These are phyloP conservation scores for Microdochium nivale DNA, from an alignment of 2,329 filamentous ascomycete species.

Conservation along the genomic window DNA sequence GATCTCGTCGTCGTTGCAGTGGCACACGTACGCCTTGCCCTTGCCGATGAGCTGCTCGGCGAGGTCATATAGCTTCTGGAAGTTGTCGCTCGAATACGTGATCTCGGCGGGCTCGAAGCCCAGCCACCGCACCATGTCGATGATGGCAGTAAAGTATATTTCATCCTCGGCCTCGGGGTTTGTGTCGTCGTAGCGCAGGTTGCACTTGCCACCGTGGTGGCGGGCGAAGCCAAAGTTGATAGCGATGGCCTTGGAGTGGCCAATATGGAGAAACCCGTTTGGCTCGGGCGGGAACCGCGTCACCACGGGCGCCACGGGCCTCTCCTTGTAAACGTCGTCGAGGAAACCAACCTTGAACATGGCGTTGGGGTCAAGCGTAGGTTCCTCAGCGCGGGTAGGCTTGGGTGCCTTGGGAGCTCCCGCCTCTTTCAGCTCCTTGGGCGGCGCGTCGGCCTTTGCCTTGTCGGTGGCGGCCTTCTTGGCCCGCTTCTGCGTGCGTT, in stretches of 20 bases:
- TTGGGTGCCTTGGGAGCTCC: slow-evolving; percentile 19
- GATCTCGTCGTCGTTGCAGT: slow-evolving; percentile 73
- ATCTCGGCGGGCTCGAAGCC: slow-evolving; percentile 70
- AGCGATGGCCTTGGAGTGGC: slow-evolving; percentile 90
- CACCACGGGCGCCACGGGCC: slow-evolving; percentile 50
- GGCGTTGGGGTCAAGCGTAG: slow-evolving; percentile 44
- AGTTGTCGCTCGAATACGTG: slow-evolving; percentile 87
- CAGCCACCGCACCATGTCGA: slow-evolving; percentile 81
- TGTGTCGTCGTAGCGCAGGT: slow-evolving; percentile 84
- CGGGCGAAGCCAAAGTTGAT: slow-evolving; percentile 94
- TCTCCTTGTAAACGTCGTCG: slow-evolving; percentile 60
- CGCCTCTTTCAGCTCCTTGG: slow-evolving; percentile 15
- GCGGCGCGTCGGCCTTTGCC: slow-evolving; percentile 32
- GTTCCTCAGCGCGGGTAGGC: slow-evolving; percentile 36
- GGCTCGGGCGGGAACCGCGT: slow-evolving; percentile 81
- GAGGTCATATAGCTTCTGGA: slow-evolving; percentile 77
- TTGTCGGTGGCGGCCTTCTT: slow-evolving; percentile 46
- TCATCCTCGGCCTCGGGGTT: slow-evolving; percentile 93
- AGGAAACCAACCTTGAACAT: slow-evolving; percentile 81
- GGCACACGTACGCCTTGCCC: slow-evolving; percentile 74
- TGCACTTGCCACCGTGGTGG: slow-evolving; percentile 70
- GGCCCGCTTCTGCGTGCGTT: slow-evolving; percentile 47
- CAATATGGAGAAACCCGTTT: slow-evolving; percentile 89
- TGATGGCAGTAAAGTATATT: slow-evolving; percentile 79
- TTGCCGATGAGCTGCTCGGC: slow-evolving; percentile 74